A percentile compares a stretch with the other conserved stretches of the same genome.
Evolutionary conservation across 208 protist species (phyloP).

Genomic region (Blastocrithidia nonstop): DNA sequence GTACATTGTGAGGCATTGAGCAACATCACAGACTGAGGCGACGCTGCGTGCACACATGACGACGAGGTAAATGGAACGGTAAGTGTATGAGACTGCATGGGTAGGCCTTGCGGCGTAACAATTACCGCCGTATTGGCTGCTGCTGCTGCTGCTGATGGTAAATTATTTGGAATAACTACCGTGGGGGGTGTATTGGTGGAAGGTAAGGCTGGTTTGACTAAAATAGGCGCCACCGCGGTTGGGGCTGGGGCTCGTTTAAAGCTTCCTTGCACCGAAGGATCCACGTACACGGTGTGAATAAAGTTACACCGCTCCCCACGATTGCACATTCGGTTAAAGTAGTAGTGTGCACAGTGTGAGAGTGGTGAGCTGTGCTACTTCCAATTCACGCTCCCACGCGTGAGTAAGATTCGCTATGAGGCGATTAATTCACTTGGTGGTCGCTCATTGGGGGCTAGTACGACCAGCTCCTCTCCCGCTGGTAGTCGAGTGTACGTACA

Average conservation of each 20-base stretch:
- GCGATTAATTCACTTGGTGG: constrained; percentile 24
- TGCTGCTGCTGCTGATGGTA: too few species aligned
- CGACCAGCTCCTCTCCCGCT: constrained; percentile 19
- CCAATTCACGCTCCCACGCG: constrained; percentile 24
- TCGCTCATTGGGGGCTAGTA: constrained; percentile 51
- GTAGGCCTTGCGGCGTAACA: too few species aligned
- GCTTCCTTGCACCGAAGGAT: constrained; percentile 40
- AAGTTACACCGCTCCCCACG: constrained; percentile 61
- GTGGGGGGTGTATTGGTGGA: neutral
- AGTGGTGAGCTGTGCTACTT: constrained; percentile 19
- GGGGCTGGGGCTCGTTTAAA: constrained; percentile 41
- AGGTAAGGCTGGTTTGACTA: neutral
- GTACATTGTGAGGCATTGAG: too few species aligned
- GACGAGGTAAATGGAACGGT: too few species aligned
- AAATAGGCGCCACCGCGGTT: constrained; percentile 14
- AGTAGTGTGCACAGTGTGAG: constrained; percentile 77
- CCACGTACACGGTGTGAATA: constrained; percentile 59
- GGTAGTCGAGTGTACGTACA: constrained; percentile 50
- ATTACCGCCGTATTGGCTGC: too few species aligned
- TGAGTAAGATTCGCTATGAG: constrained; percentile 39
- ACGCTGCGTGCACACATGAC: too few species aligned
- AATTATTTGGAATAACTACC: too few species aligned
- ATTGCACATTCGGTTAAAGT: constrained; percentile 77
- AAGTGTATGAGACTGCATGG: too few species aligned
- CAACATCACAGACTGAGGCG: too few species aligned